A percentile compares a stretch with the other conserved stretches of the same genome.
Conservation (phyloP, 345 rosid genomes). For the Citrus inodora region DNA sequence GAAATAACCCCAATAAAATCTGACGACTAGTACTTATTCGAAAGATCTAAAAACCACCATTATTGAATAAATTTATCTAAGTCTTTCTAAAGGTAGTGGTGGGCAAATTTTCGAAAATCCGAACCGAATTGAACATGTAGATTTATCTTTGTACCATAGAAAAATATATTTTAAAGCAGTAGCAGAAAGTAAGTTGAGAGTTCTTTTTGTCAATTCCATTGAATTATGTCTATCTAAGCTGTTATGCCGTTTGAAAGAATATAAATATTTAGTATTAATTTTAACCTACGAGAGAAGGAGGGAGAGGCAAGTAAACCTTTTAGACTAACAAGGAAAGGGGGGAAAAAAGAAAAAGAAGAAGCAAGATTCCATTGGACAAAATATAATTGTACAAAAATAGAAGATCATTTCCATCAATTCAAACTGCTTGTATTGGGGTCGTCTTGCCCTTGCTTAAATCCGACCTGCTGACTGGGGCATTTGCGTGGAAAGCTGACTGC, state of each 20-base stretch:
- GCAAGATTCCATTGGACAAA: neutral
- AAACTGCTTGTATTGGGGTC: conserved; percentile 65
- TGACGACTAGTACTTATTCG: no score
- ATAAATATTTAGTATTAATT: neutral
- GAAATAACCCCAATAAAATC: no score
- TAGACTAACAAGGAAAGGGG: no score
- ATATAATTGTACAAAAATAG: conserved; percentile 13
- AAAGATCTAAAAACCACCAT: no score
- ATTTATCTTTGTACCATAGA: no score
- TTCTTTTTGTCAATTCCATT: conserved; percentile 9
- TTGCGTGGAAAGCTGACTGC: conserved; percentile 83
- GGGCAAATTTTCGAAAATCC: no score
- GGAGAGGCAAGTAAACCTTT: no score
- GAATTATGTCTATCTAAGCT: conserved; percentile 25
- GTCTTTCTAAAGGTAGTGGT: no score
- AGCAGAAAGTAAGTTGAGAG: neutral
- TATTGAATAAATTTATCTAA: no score
- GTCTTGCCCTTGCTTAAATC: conserved; percentile 53
- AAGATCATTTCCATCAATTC: conserved; percentile 19
- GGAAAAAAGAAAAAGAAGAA: neutral
- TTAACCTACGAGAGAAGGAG: conserved; percentile 12
- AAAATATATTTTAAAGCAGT: neutral
- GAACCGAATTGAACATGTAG: no score
- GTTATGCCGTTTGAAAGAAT: conserved; percentile 37
- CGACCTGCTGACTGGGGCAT: conserved; percentile 45